Conservation (phyloP, 2,329 filamentous ascomycete genomes). For the Aspergillus sp. region DNA sequence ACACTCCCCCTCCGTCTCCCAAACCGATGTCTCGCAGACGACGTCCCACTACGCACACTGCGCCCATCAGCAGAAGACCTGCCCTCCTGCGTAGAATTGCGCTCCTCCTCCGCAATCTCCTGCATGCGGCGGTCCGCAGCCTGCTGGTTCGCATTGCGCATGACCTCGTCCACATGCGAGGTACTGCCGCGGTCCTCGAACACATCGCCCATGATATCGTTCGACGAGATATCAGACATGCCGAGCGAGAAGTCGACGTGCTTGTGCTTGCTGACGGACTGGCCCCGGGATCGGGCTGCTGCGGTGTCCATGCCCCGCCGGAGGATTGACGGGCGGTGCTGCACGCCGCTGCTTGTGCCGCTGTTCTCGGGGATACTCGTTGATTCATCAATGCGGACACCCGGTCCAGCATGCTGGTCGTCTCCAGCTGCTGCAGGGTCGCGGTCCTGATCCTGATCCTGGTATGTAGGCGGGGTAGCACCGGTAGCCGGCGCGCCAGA, state of each 20-base stretch:
- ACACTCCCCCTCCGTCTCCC: too few species aligned
- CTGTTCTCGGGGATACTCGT: conserved; percentile 32
- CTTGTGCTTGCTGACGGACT: conserved; percentile 60
- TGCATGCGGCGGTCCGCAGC: too few species aligned
- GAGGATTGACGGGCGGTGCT: conserved; percentile 53
- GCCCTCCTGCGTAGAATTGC: too few species aligned
- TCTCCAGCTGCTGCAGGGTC: background rate
- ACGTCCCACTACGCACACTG: too few species aligned
- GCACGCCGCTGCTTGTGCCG: conserved; percentile 25
- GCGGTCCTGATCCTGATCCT: conserved; percentile 36
- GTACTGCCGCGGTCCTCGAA: conserved; percentile 48
- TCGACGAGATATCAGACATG: conserved; percentile 59
- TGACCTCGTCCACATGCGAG: too few species aligned
- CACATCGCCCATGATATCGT: conserved; percentile 64
- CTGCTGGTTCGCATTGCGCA: too few species aligned
- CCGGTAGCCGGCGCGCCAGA: conserved; percentile 32
- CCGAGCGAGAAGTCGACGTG: conserved; percentile 71
- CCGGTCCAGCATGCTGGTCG: too few species aligned
- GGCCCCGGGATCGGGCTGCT: conserved; percentile 51
- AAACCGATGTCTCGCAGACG: too few species aligned
- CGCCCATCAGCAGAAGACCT: too few species aligned
- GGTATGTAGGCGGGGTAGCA: conserved; percentile 41
- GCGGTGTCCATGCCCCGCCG: conserved; percentile 49
- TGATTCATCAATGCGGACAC: conserved; percentile 34
- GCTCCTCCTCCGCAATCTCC: too few species aligned